Base-by-base conservation (phyloP, 352 stramenopile genomes). In the Plasmopara viticola region DNA sequence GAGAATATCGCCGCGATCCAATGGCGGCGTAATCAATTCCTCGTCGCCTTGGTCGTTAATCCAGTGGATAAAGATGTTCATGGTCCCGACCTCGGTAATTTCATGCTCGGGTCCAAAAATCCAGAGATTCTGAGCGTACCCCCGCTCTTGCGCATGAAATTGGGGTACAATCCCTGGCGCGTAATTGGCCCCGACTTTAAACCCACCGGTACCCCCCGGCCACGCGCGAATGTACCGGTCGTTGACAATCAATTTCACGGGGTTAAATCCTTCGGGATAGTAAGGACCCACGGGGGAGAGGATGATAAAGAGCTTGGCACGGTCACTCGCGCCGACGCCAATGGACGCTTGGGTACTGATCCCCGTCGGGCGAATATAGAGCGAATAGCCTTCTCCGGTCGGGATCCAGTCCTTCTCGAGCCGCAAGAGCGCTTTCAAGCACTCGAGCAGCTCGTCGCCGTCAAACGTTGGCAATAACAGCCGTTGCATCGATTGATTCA, bases 11-110 rank as follows among this genome's bases (percentile, higher is more conserved):
- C 95, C 95, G 38, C 87, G 74, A 18, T 85, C 74, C 18, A 99
- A 84, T 15, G 96, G 92, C 13, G 95, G 82, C 9, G 96, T 99
- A 29, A 98, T 87, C 8, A 99, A 76, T 64, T 98, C 95, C 57
- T 92, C 83, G 55, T 90, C 81, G 52, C 86, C 90, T 6, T 96
- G 63, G 51, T 97, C 84, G 60, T 98, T 97, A 45, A 81, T 78
- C 74, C 92, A 93, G 62, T 98, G 86, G 61, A 99, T 90, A 65
- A 99, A 99, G 38, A 99, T 75, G 75, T 99, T 99, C 96, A 99
- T 99, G 3, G 95, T 95, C 45, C 95, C 95, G 15, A 89, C 83
- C 60, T 94, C 83, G 3, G 83, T 94, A 48, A 94, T 84, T 20
- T 89, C 70, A 54, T 98, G 76, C 43, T 98, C 83, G 0, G 93